These are phyloP conservation scores for Brettanomyces bruxellensis DNA, from an alignment of 805 yeast genomes.

Conservation along the genomic window DNA sequence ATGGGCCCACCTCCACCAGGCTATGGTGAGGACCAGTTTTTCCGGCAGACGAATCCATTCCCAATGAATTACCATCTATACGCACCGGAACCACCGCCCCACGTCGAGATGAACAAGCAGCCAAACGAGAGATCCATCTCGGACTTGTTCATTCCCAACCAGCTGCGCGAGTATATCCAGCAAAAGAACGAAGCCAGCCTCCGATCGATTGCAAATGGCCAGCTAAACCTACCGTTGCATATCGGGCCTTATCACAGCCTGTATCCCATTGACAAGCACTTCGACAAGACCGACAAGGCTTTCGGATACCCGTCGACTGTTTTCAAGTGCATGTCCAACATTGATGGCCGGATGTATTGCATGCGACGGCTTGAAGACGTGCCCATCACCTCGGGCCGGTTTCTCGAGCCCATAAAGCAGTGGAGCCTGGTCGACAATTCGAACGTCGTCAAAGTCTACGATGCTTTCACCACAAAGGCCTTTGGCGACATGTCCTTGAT, in stretches of 20 bases:
- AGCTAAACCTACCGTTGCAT: conserved; percentile 57
- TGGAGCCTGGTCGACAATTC: conserved; percentile 57
- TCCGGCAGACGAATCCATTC: conserved; percentile 28
- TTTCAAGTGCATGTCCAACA: conserved; percentile 73
- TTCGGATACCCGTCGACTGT: conserved; percentile 53
- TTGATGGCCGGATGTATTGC: conserved; percentile 70
- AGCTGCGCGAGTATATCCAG: conserved; percentile 62
- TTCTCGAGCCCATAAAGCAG: conserved; percentile 49
- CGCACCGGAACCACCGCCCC: conserved; percentile 84
- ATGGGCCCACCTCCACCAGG: neutral
- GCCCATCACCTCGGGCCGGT: conserved; percentile 44
- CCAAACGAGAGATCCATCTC: conserved; percentile 66
- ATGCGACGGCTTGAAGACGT: conserved; percentile 65
- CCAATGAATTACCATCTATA: conserved; percentile 78
- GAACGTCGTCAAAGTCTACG: conserved; percentile 58
- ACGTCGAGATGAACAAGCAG: conserved; percentile 46
- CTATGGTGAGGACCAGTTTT: conserved; percentile 18
- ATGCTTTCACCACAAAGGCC: conserved; percentile 79
- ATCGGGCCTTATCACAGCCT: conserved; percentile 80
- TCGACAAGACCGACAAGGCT: conserved; percentile 27
- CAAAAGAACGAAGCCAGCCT: conserved; percentile 73
- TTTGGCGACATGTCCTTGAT: conserved; percentile 76
- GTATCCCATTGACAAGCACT: conserved; percentile 62
- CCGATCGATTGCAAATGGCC: conserved; percentile 41
- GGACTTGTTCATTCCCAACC: conserved; percentile 62